Base-by-base conservation (phyloP, 345 rosid species). In the Acer campestre region DNA sequence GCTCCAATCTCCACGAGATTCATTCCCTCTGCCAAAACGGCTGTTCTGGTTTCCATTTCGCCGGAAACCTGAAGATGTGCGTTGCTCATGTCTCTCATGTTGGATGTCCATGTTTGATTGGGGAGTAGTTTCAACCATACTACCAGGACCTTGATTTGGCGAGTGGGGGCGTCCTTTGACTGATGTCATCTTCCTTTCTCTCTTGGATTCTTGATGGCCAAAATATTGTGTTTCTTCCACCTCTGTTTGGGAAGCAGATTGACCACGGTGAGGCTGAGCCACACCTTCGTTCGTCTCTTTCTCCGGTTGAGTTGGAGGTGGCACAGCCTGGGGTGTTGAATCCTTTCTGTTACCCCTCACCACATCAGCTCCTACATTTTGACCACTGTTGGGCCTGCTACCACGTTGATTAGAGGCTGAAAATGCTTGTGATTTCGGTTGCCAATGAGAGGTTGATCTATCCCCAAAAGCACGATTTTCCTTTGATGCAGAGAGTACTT, bases 1-100 rank as follows among this genome's bases (percentile, higher is more conserved):
- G 76, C 84, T 87, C 98, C 95, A 86, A 29, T 93, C 98, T 66
- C 90, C 94, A 72, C 61, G 87, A 61, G 90, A 75, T 66, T 90
- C 97, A 49, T 89, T 84, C 64, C 88, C 91, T 78, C 91, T 84
- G 20, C 86, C 85, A 82, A 58, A 86, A 10, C 79, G 86, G 77
- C 80, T 86, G 68, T 73, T 84, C 75, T 88, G 97, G 84, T 84
- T 87, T 49, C 91, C 86, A 79, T 85, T 86, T 84, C 80, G 90
- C 11, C 79, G 93, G 72, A 78, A 84, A 69, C 87, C 92, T 46
- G 87, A 67, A 53, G 84, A 58, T 12, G 83, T 58, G 67, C 59
- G 86, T 16, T 85, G 90, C 72, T 88, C 96, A 6, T 75, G 82
- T 71, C 56, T 89, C 72, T 88, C 96, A 6, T 75, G 82, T 70